These are phyloP conservation scores for Trichocomaceae sp. DNA, from an alignment of 2,329 filamentous ascomycete genomes.

Conservation along the genomic window DNA sequence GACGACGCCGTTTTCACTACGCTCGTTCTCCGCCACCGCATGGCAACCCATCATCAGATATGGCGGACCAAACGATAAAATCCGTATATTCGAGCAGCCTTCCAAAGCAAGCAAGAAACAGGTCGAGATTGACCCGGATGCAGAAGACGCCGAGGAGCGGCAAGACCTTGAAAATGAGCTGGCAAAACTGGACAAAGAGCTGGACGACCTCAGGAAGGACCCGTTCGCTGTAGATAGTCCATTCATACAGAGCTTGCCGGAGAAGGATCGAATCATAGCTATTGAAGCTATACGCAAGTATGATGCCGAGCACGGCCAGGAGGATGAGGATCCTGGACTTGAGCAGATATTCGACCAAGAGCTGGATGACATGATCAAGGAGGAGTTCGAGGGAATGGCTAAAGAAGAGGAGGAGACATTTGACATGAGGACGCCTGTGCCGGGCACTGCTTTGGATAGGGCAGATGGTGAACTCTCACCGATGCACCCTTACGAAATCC, in stretches of 20 bases:
- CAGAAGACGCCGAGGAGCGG: slow-evolving; percentile 33
- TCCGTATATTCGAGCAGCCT: slow-evolving; percentile 40
- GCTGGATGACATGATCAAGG: slow-evolving; percentile 34
- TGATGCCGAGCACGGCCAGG: slow-evolving; percentile 30
- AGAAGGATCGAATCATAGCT: slow-evolving; percentile 36
- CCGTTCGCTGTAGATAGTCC: slow-evolving; percentile 39
- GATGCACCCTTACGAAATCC: slow-evolving; percentile 33
- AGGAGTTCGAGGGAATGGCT: slow-evolving; percentile 33
- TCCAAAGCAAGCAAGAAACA: slow-evolving; percentile 30
- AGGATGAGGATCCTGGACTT: slow-evolving; percentile 20
- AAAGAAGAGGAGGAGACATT: slow-evolving; percentile 32
- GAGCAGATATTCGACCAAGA: slow-evolving; percentile 37
- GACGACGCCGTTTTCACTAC: slow-evolving; percentile 17
- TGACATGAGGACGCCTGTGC: slow-evolving; percentile 22
- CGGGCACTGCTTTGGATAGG: slow-evolving; percentile 17
- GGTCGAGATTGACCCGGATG: slow-evolving; percentile 33
- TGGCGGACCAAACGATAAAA: slow-evolving; percentile 35
- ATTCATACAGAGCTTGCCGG: slow-evolving; percentile 38
- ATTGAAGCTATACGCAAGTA: slow-evolving; percentile 38
- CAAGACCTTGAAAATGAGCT: slow-evolving; percentile 34
- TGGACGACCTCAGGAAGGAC: slow-evolving; percentile 35
- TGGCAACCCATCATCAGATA: slow-evolving; percentile 25
- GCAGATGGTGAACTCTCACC: slow-evolving; percentile 27
- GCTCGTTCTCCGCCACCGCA: slow-evolving; percentile 27
- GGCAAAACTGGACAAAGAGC: slow-evolving; percentile 34